Conservation (phyloP, 2,329 filamentous ascomycete species). For the Aphanocladium album region DNA sequence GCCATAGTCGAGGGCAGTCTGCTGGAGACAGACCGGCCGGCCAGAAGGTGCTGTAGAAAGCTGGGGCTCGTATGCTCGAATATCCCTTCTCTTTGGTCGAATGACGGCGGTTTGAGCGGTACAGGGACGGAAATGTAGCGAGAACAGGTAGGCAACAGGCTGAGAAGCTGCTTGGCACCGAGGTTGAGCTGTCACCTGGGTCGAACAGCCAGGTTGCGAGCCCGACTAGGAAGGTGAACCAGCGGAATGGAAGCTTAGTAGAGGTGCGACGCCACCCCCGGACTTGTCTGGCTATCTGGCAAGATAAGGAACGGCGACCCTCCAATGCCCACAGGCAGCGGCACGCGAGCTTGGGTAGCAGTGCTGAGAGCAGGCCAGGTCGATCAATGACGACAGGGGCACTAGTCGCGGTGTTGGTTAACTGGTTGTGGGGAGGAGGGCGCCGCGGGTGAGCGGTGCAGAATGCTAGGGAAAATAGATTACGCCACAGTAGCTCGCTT, state of each 20-base stretch:
- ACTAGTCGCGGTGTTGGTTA: slow-evolving; percentile 8
- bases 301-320: background rate
- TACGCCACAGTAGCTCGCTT: too few species aligned
- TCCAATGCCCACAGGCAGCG: background rate
- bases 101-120: background rate
- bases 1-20: slow-evolving; percentile 35
- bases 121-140: background rate
- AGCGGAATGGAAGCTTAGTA: slow-evolving; percentile 4
- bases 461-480: background rate
- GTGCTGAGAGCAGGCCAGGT: background rate
- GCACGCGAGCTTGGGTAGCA: background rate
- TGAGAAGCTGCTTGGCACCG: background rate
- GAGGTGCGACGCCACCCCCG: slow-evolving; percentile 9
- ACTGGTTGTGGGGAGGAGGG: background rate
- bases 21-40: background rate
- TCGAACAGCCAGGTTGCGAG: slow-evolving; percentile 3
- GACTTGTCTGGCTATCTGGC: slow-evolving; percentile 5
- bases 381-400: slow-evolving; percentile 9
- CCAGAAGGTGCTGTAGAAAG: background rate
- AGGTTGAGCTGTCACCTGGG: background rate
- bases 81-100: too few species aligned
- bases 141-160: background rate
- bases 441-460: background rate
- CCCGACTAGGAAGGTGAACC: slow-evolving; percentile 11
- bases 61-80: too few species aligned